A percentile compares a stretch with the other conserved stretches of the same genome.
Conservation (phyloP, 164 flowering plant genomes). For the Stephania cephalantha region DNA sequence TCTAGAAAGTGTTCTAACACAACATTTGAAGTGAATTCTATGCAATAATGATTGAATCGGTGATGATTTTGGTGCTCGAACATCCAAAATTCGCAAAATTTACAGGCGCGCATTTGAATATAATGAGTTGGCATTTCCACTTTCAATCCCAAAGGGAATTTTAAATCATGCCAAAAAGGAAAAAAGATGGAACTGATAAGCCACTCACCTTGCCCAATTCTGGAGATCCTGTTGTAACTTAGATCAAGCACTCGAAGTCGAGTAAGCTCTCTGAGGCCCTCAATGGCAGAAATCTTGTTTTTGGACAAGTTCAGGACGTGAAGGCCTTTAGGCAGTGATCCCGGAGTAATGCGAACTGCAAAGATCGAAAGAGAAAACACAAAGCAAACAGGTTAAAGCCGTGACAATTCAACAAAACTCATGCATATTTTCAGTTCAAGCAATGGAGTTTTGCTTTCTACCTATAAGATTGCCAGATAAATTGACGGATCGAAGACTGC, state of each 20-base stretch:
- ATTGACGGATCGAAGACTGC: conserved; percentile 71
- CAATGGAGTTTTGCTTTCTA: conserved; percentile 14
- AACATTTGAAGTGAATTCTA: not conserved
- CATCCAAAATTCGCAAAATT: no score
- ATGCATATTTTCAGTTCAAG: not conserved
- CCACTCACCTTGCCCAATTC: conserved; percentile 76
- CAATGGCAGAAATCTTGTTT: conserved; percentile 78
- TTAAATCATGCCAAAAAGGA: not conserved
- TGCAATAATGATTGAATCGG: no score
- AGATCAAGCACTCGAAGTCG: conserved; percentile 75
- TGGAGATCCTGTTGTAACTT: conserved; percentile 78
- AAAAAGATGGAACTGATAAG: not conserved
- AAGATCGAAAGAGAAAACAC: conserved; percentile 9
- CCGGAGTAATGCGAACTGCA: conserved; percentile 74
- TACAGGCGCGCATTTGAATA: no score
- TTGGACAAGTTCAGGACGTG: conserved; percentile 76
- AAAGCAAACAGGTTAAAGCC: not conserved
- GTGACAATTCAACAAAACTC: not conserved
- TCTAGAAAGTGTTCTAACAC: not conserved
- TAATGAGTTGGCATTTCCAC: no score
- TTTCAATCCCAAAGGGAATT: not conserved
- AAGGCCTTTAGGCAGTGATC: conserved; percentile 84
- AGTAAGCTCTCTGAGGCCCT: conserved; percentile 82
- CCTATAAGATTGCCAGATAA: conserved; percentile 81
- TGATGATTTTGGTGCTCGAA: no score